These are phyloP conservation scores for Backusella australiensis DNA, from an alignment of 192 early-diverging fungal genomes.

Conservation along the genomic window DNA sequence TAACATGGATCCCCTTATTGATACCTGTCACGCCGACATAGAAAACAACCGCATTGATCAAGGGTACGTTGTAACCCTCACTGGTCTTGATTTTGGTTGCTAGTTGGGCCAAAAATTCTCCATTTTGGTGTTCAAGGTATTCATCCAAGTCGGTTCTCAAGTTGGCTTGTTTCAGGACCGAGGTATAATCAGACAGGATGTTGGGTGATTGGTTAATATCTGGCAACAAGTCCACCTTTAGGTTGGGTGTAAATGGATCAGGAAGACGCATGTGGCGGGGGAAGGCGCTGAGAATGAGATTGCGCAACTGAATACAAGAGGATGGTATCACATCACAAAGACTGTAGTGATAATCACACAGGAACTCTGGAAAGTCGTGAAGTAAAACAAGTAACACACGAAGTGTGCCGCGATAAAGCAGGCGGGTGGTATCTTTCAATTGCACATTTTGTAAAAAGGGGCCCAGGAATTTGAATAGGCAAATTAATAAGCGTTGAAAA, in stretches of 20 bases:
- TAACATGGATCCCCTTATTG: constrained; percentile 45
- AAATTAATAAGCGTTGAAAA: constrained; percentile 80
- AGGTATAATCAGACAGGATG: constrained; percentile 85
- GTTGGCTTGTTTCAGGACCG: constrained; percentile 53
- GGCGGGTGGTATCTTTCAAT: constrained; percentile 68
- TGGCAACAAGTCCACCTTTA: constrained; percentile 88
- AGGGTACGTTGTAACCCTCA: constrained; percentile 72
- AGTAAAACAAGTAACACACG: constrained; percentile 88
- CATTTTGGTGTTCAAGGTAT: constrained; percentile 54
- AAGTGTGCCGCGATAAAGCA: constrained; percentile 88
- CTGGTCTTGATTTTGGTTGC: constrained; percentile 24
- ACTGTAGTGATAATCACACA: constrained; percentile 88
- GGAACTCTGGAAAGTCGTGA: constrained; percentile 98
- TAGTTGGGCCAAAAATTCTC: constrained; percentile 39
- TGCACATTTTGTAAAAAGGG: constrained; percentile 78
- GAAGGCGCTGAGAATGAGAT: constrained; percentile 95
- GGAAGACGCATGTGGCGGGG: constrained; percentile 93
- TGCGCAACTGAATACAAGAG: constrained; percentile 91
- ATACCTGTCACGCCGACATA: constrained; percentile 87
- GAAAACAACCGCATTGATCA: constrained; percentile 88
- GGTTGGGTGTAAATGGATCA: constrained; percentile 93
- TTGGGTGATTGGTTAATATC: constrained; percentile 85
- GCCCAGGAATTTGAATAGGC: constrained; percentile 82
- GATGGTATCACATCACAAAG: constrained; percentile 91
- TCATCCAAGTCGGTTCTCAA: constrained; percentile 75